Percentiles rank a stretch among this genome's conserved stretches.
These are phyloP conservation scores for Ceriops tagal DNA, from an alignment of 345 rosid species.

Conservation along the genomic window DNA sequence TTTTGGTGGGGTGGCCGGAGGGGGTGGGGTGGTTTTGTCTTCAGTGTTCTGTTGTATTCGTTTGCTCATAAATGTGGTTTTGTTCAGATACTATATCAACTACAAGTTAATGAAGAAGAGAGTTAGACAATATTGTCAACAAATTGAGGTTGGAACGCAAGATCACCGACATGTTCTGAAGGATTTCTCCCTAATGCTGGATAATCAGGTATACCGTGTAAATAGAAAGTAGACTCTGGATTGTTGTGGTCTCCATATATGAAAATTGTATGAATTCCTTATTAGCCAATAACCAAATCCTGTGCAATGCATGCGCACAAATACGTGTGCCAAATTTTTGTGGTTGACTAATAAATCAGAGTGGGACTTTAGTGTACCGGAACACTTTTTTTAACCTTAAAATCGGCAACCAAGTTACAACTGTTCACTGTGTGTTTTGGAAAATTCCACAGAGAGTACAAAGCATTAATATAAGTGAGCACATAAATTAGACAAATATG, in stretches of 20 bases:
- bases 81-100: constrained; percentile 79
- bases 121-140: constrained; percentile 78
- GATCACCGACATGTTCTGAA: constrained; percentile 90
- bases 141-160: constrained; percentile 67
- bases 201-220: constrained; percentile 55
- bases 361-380: background rate
- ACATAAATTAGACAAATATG: background rate
- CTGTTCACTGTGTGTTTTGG: background rate
- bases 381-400: too few species aligned
- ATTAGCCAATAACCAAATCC: background rate
- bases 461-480: background rate
- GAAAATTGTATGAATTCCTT: background rate
- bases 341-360: background rate
- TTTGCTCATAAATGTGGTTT: constrained; percentile 10
- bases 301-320: background rate
- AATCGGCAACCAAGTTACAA: background rate
- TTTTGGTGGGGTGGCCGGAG: too few species aligned
- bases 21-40: too few species aligned
- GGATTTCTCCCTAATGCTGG: constrained; percentile 98
- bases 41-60: too few species aligned
- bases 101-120: constrained; percentile 93
- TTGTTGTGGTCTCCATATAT: background rate
- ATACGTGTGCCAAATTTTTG: background rate
- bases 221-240: background rate
- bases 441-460: background rate